A percentile compares a stretch with the other conserved stretches of the same genome.
phyloP scores from a whole-genome alignment of 495 filamentous ascomycete species.

The Penicillium arizonense region DNA sequence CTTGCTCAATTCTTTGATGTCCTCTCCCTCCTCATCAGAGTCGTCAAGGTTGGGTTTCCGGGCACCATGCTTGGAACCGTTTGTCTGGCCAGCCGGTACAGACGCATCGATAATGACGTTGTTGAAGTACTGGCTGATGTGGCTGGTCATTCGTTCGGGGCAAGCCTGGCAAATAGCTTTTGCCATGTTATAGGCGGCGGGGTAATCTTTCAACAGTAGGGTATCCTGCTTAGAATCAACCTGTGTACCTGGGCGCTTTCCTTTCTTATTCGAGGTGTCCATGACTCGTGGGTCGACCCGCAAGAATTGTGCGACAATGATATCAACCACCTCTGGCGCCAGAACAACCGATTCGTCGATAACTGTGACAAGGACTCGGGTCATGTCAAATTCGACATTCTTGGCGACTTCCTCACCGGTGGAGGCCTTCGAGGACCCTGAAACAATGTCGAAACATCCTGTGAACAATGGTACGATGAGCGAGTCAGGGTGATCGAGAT shows the following conservation, averaged over 20 bases:
- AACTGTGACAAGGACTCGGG: constrained; percentile 73
- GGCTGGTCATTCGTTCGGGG: constrained; percentile 88
- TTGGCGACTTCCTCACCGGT: constrained; percentile 79
- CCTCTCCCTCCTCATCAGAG: constrained; percentile 78
- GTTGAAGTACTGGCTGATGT: constrained; percentile 95
- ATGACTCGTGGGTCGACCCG: constrained; percentile 68
- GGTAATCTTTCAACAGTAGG: constrained; percentile 77
- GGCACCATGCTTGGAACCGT: constrained; percentile 45
- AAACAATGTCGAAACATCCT: constrained; percentile 88
- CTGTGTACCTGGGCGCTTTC: constrained; percentile 58
- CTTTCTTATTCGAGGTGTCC: constrained; percentile 45
- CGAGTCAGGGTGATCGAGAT: constrained; percentile 74
- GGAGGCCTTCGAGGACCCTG: constrained; percentile 67
- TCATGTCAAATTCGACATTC: constrained; percentile 92
- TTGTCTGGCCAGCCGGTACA: constrained; percentile 34
- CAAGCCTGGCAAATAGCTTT: constrained; percentile 89
- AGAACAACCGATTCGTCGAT: constrained; percentile 85
- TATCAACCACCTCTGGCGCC: constrained; percentile 81
- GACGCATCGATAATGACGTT: constrained; percentile 92
- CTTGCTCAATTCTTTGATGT: constrained; percentile 82
- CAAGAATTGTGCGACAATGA: constrained; percentile 92
- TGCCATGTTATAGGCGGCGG: constrained; percentile 93
- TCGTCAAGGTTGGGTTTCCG: constrained; percentile 59
- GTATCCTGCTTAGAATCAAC: constrained; percentile 74
- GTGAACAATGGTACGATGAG: constrained; percentile 80